These are phyloP conservation scores for Anethum foeniculum DNA, from an alignment of 140 eudicot species.

Conservation along the genomic window DNA sequence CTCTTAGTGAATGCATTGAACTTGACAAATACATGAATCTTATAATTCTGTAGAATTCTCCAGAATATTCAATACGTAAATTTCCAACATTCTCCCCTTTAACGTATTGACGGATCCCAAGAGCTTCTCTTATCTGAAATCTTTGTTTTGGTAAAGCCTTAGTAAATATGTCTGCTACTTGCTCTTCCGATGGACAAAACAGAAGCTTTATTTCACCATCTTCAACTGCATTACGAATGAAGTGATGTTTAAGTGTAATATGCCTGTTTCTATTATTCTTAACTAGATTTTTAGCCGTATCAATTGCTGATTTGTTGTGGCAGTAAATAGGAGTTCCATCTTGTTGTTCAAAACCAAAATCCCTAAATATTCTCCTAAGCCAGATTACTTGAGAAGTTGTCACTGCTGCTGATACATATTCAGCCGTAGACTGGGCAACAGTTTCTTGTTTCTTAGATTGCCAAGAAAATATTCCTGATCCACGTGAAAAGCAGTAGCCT, in stretches of 20 bases:
- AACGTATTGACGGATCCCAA: background rate
- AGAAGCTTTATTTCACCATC: too few relatives aligned
- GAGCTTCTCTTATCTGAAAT: background rate
- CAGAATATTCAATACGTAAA: background rate
- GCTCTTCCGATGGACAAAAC: background rate
- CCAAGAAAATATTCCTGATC: too few relatives aligned
- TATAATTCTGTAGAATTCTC: background rate
- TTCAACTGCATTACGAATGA: too few relatives aligned
- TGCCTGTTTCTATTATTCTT: too few relatives aligned
- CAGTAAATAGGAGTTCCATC: too few relatives aligned
- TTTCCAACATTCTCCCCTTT: background rate
- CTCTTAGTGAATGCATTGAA: background rate
- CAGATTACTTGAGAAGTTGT: too few relatives aligned
- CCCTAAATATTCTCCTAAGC: too few relatives aligned
- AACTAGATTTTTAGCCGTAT: too few relatives aligned
- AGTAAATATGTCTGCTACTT: background rate
- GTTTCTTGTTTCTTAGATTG: too few relatives aligned
- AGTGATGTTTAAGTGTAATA: too few relatives aligned
- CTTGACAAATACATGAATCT: background rate
- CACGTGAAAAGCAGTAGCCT: background rate
- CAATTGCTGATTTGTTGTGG: too few relatives aligned
- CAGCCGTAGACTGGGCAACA: background rate
- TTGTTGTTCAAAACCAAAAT: too few relatives aligned
- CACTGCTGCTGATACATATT: background rate
- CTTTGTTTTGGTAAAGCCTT: background rate